Conservation (phyloP, 352 stramenopile species). For the Phytophthora aleatoria region DNA sequence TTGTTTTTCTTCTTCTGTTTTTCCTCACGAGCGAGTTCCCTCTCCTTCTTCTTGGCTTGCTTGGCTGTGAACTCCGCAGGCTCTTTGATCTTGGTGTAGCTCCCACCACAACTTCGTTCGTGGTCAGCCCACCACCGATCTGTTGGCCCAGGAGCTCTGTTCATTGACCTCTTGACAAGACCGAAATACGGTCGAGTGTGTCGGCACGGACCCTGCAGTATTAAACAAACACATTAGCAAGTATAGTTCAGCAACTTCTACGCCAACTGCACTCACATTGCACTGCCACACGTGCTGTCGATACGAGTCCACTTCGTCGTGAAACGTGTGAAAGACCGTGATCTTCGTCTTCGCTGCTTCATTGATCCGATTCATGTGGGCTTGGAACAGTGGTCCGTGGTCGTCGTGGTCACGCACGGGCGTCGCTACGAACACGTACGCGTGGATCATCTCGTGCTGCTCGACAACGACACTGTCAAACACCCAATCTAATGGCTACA, state of each 20-base stretch:
- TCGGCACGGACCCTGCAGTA: slow-evolving; percentile 64
- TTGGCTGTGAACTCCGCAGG: slow-evolving; percentile 59
- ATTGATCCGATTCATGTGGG: slow-evolving; percentile 85
- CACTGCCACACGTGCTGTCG: slow-evolving; percentile 89
- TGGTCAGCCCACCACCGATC: slow-evolving; percentile 82
- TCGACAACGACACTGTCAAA: slow-evolving; percentile 3
- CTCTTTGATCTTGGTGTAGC: slow-evolving; percentile 77
- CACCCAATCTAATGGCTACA: background rate
- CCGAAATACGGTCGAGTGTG: slow-evolving; percentile 74
- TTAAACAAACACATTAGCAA: background rate
- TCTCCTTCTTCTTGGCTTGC: slow-evolving; percentile 62
- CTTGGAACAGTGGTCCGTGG: slow-evolving; percentile 84
- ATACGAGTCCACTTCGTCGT: slow-evolving; percentile 89
- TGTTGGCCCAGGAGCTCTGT: slow-evolving; percentile 71
- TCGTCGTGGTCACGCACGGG: slow-evolving; percentile 83
- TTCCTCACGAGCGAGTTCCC: slow-evolving; percentile 23
- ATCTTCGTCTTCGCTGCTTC: slow-evolving; percentile 66
- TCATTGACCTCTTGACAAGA: slow-evolving; percentile 88
- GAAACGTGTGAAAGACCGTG: slow-evolving; percentile 90
- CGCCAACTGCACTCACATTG: slow-evolving; percentile 44
- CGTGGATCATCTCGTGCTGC: slow-evolving; percentile 92
- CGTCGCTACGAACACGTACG: slow-evolving; percentile 86
- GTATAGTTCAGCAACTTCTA: background rate
- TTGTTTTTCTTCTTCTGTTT: slow-evolving; percentile 39
- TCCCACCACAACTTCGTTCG: slow-evolving; percentile 65